Percentiles rank a stretch among this genome's conserved stretches.
Evolutionary conservation across 106 monocot species (phyloP).

Genomic region (Apostasia shenzhenica): DNA sequence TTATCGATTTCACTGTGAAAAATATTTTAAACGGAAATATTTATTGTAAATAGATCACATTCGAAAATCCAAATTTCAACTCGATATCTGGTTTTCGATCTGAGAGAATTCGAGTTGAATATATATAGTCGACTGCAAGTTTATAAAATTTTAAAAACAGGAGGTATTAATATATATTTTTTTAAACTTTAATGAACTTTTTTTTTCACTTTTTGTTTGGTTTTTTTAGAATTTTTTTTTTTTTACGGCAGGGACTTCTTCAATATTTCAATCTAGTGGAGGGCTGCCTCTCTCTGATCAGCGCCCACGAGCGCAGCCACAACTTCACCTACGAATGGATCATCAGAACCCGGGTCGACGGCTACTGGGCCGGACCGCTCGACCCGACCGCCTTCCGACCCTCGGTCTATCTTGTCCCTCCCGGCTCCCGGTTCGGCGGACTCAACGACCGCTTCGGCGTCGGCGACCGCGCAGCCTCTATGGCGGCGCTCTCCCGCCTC

Average conservation of each 20-base stretch:
- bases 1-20: too few relatives aligned
- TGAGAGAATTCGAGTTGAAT: not conserved
- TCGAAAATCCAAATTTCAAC: too few relatives aligned
- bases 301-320: conserved; percentile 21
- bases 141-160: not conserved
- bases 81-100: too few relatives aligned
- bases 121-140: not conserved
- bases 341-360: conserved; percentile 74
- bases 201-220: too few relatives aligned
- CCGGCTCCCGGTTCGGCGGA: conserved; percentile 60
- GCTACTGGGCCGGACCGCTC: conserved; percentile 64
- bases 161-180: too few relatives aligned
- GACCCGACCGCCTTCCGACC: conserved; percentile 15
- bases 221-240: not conserved
- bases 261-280: conserved; percentile 82
- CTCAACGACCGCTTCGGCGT: conserved; percentile 78
- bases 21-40: too few relatives aligned
- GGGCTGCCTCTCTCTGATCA: conserved; percentile 62
- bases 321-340: conserved; percentile 70
- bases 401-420: conserved; percentile 51
- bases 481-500: conserved; percentile 43
- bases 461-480: conserved; percentile 39
- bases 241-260: conserved; percentile 49
- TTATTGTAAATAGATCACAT: too few relatives aligned
- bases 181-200: too few relatives aligned